These are phyloP conservation scores for Iberis pinnata DNA, from an alignment of 345 rosid species.

Conservation along the genomic window DNA sequence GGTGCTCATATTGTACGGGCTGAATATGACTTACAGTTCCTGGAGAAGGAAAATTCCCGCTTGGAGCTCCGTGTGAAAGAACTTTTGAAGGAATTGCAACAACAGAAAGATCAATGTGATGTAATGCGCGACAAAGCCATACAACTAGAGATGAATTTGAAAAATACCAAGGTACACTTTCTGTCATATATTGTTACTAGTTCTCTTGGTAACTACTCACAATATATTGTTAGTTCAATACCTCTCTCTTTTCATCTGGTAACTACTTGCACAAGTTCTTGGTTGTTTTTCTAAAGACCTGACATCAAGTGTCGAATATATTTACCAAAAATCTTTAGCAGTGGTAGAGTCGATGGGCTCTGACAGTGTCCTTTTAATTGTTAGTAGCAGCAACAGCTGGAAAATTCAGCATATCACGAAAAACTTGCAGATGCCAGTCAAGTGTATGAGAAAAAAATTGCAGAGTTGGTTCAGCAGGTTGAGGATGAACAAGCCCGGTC, in stretches of 20 bases:
- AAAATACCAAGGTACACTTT: constrained; percentile 52
- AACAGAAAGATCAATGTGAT: constrained; percentile 49
- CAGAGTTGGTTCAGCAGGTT: constrained; percentile 48
- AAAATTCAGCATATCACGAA: constrained; percentile 57
- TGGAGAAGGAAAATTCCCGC: constrained; percentile 63
- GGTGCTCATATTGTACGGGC: constrained; percentile 12
- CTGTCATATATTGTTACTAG: constrained; percentile 35
- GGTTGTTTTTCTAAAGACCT: neutral
- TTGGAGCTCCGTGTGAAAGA: constrained; percentile 49
- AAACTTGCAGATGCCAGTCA: constrained; percentile 64
- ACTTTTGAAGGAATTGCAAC: constrained; percentile 40
- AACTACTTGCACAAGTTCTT: constrained; percentile 6
- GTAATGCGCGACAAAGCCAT: constrained; percentile 43
- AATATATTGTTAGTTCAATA: neutral
- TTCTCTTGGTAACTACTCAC: constrained; percentile 5
- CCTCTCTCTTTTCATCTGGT: constrained; percentile 8
- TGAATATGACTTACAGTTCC: constrained; percentile 38
- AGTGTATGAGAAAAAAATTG: constrained; percentile 71
- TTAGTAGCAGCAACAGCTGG: constrained; percentile 60
- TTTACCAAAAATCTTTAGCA: constrained; percentile 1
- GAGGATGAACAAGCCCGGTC: constrained; percentile 44
- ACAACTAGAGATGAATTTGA: constrained; percentile 42
- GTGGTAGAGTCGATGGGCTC: constrained; percentile 13
- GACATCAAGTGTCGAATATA: no score
- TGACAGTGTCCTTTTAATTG: constrained; percentile 35